Evolutionary conservation across 306 rosid species (phyloP).

Genomic region (Carpinus fangiana): DNA sequence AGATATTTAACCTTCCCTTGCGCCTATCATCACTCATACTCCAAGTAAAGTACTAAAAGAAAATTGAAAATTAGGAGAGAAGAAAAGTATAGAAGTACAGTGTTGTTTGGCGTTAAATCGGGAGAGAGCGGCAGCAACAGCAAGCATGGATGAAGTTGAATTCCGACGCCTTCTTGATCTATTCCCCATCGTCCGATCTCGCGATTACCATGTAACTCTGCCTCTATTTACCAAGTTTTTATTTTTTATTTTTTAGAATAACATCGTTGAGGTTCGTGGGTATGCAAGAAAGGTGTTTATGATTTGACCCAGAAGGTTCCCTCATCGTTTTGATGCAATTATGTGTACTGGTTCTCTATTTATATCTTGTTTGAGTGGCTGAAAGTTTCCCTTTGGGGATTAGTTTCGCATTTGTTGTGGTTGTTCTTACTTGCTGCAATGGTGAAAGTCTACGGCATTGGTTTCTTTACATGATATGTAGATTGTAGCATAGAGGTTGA

Average conservation of each 20-base stretch:
- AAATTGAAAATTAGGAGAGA: no score
- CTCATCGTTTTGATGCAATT: neutral
- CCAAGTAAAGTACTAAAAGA: no score
- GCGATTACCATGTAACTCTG: constrained; percentile 56
- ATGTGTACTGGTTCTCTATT: neutral
- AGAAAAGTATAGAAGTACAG: neutral
- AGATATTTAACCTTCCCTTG: no score
- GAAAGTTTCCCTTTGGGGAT: neutral
- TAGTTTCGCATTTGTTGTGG: neutral
- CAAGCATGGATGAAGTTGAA: constrained; percentile 74
- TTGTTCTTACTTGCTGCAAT: neutral
- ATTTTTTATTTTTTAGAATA: neutral
- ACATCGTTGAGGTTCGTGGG: neutral
- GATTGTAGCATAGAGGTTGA: neutral
- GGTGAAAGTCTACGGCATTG: neutral
- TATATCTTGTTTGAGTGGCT: neutral
- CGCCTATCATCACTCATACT: no score
- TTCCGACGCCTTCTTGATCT: constrained; percentile 75
- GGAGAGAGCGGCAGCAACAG: neutral
- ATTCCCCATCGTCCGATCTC: constrained; percentile 82
- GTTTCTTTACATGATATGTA: neutral
- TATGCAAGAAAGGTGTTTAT: neutral
- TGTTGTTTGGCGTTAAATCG: neutral
- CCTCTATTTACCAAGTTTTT: neutral
- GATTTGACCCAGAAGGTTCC: neutral